Conservation (phyloP, 495 filamentous ascomycete genomes). For the Gamarada debralockiae region DNA sequence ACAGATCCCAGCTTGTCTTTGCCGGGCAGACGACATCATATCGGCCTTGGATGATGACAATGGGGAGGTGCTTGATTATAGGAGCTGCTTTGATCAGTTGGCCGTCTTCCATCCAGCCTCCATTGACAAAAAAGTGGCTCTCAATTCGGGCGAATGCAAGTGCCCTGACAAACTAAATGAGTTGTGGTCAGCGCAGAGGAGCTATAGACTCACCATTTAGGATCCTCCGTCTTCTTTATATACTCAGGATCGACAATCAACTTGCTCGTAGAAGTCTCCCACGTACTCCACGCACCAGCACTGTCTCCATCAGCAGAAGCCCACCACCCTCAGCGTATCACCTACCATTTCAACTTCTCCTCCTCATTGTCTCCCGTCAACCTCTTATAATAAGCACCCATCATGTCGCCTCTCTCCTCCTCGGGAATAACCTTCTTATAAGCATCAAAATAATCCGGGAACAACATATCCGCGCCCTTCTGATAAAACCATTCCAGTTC, state of each 20-base stretch:
- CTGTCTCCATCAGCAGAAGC: constrained; percentile 1
- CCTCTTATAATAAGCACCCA: constrained; percentile 32
- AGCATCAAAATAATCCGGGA: constrained; percentile 37
- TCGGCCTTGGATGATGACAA: constrained; percentile 41
- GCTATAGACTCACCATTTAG: constrained; percentile 24
- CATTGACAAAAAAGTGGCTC: constrained; percentile 37
- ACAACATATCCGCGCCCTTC: constrained; percentile 29
- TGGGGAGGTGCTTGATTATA: constrained; percentile 38
- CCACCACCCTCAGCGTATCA: not conserved
- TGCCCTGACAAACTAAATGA: constrained; percentile 10
- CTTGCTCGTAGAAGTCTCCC: constrained; percentile 33
- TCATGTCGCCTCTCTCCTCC: constrained; percentile 30
- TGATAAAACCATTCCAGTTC: constrained; percentile 31
- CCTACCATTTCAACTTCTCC: constrained; percentile 22
- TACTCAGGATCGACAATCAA: constrained; percentile 22
- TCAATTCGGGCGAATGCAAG: constrained; percentile 36
- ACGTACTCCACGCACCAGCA: constrained; percentile 32
- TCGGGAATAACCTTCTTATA: constrained; percentile 31
- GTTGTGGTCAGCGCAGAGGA: not conserved
- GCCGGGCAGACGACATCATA: constrained; percentile 42
- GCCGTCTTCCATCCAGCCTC: constrained; percentile 33
- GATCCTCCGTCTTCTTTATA: constrained; percentile 28
- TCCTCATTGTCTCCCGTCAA: constrained; percentile 27
- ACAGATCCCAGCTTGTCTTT: constrained; percentile 37
- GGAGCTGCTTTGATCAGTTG: constrained; percentile 34